Evolutionary conservation across 495 filamentous ascomycete species (phyloP).

Genomic region (Penicillium egyptiacum): DNA sequence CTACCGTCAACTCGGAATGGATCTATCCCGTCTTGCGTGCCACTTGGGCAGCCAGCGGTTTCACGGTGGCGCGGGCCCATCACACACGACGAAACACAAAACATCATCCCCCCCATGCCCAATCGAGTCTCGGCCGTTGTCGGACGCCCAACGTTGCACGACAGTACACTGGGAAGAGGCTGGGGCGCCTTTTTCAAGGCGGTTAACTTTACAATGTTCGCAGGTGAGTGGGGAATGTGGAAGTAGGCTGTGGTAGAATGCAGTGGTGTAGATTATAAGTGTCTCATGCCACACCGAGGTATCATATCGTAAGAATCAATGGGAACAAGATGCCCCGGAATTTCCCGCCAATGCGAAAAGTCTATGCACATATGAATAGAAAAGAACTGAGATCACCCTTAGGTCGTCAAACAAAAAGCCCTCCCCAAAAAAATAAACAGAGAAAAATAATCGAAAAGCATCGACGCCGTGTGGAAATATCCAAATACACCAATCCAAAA

Average conservation of each 20-base stretch:
- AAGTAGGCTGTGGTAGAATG: background rate
- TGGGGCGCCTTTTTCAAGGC: background rate
- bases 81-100: conserved; percentile 13
- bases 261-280: conserved; percentile 7
- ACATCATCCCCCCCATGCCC: conserved; percentile 9
- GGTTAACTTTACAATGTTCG: background rate
- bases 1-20: conserved; percentile 4
- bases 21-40: conserved; percentile 10
- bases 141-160: background rate
- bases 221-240: background rate
- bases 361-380: conserved; percentile 26
- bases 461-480: conserved; percentile 14
- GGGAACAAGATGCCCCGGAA: conserved; percentile 9
- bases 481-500: conserved; percentile 18
- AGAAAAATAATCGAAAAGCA: conserved; percentile 2
- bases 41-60: conserved; percentile 22
- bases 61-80: conserved; percentile 10
- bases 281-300: conserved; percentile 17
- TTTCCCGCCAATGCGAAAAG: conserved; percentile 26
- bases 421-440: conserved; percentile 15
- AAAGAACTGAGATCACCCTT: conserved; percentile 23
- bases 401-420: conserved; percentile 15
- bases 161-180: background rate
- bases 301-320: conserved; percentile 31
- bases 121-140: conserved; percentile 12